Conservation (phyloP, 768 basidiomycete species). For the Russula brevipes region DNA sequence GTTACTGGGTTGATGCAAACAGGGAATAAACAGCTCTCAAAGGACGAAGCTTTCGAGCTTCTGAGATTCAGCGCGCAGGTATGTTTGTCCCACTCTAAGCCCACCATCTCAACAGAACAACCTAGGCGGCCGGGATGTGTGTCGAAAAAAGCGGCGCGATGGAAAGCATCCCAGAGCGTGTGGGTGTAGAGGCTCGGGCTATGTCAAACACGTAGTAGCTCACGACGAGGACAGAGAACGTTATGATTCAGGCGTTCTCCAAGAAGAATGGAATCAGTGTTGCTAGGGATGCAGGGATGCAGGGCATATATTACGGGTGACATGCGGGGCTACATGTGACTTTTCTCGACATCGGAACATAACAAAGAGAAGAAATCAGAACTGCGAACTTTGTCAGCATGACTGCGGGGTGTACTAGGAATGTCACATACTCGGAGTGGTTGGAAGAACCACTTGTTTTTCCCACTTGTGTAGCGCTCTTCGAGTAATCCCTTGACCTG, state of each 20-base stretch:
- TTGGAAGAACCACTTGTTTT: constrained; percentile 98
- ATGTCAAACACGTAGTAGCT: neutral
- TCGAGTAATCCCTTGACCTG: constrained; percentile 93
- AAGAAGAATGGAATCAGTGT: neutral
- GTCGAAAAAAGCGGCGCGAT: constrained; percentile 54
- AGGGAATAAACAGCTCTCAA: constrained; percentile 25
- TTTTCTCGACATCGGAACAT: constrained; percentile 31
- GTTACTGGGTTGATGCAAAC: constrained; percentile 49
- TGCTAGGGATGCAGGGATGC: constrained; percentile 13
- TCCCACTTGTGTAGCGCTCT: constrained; percentile 88
- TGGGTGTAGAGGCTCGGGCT: constrained; percentile 35
- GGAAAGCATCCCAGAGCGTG: constrained; percentile 47
- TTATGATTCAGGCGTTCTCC: neutral
- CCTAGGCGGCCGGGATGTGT: constrained; percentile 56
- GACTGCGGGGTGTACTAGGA: too few species aligned
- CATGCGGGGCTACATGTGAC: constrained; percentile 38
- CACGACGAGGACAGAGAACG: neutral
- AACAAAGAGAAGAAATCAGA: constrained; percentile 31
- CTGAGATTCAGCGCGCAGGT: constrained; percentile 43
- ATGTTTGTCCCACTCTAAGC: constrained; percentile 16
- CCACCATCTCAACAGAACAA: neutral
- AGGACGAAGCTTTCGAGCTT: constrained; percentile 33
- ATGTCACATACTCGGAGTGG: constrained; percentile 60
- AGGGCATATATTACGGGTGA: constrained; percentile 30
- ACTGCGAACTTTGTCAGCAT: constrained; percentile 26